Percentiles rank a stretch among this genome's conserved stretches.
These are phyloP conservation scores for Cercospora brassicicola DNA, from an alignment of 2,329 filamentous ascomycete genomes.

Conservation along the genomic window DNA sequence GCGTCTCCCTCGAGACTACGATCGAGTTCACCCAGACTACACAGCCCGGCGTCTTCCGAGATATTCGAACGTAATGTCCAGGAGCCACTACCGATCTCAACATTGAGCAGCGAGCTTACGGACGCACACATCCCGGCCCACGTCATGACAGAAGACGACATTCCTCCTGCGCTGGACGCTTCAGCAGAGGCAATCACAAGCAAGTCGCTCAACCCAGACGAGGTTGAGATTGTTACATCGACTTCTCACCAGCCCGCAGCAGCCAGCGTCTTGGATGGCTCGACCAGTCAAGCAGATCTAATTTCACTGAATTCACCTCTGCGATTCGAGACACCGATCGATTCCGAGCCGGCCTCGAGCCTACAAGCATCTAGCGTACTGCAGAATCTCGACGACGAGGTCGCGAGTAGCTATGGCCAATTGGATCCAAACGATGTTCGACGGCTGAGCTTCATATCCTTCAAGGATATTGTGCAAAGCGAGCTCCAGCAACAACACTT, in stretches of 20 bases:
- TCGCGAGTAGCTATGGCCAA: conserved; percentile 72
- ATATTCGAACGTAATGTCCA: conserved; percentile 97
- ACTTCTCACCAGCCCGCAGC: conserved; percentile 77
- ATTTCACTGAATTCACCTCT: conserved; percentile 29
- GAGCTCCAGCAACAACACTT: conserved; percentile 57
- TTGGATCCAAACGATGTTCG: conserved; percentile 77
- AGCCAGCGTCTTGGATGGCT: conserved; percentile 55
- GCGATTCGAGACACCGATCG: conserved; percentile 24
- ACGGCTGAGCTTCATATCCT: conserved; percentile 90
- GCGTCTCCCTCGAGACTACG: conserved; percentile 51
- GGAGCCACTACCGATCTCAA: conserved; percentile 57
- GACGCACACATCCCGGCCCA: conserved; percentile 82
- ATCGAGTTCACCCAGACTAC: conserved; percentile 70
- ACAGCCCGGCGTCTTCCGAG: conserved; percentile 71
- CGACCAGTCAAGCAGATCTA: conserved; percentile 34
- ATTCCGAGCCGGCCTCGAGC: conserved; percentile 60
- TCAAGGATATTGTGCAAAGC: conserved; percentile 89
- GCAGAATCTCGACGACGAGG: conserved; percentile 59
- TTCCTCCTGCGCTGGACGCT: conserved; percentile 86
- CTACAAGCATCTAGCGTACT: conserved; percentile 82
- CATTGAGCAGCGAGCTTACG: conserved; percentile 66
- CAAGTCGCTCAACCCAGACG: conserved; percentile 76
- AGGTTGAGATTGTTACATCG: conserved; percentile 90
- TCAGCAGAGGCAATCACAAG: conserved; percentile 92
- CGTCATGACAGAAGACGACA: conserved; percentile 91